Evolutionary conservation across 106 monocot species (phyloP).

Genomic region (Dioscorea zingiberensis): DNA sequence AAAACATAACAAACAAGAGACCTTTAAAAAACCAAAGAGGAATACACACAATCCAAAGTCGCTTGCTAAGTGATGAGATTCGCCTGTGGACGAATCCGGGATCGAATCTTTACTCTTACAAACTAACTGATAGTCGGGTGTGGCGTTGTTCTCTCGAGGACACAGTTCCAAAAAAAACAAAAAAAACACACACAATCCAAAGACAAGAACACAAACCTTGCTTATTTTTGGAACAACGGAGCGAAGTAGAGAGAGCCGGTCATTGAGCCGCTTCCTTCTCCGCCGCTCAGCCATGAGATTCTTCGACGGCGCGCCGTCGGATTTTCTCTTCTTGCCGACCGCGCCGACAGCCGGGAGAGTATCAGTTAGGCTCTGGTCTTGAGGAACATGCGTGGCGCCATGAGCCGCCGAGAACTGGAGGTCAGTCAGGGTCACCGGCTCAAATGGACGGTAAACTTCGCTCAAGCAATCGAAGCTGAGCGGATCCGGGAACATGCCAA

Average conservation of each 20-base stretch:
- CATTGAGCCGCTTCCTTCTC: constrained; percentile 87
- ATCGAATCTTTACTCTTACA: no score
- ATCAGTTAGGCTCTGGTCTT: no score
- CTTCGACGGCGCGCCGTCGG: constrained; percentile 86
- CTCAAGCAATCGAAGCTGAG: constrained; percentile 19
- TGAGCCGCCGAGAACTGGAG: constrained; percentile 7
- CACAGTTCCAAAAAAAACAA: no score
- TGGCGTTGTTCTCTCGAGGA: no score
- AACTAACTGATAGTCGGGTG: no score
- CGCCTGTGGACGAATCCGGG: no score
- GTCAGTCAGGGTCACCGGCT: constrained; percentile 10
- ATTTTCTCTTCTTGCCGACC: constrained; percentile 48
- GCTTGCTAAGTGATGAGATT: no score
- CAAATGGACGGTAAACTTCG: constrained; percentile 25
- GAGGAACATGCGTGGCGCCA: background rate
- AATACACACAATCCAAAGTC: no score
- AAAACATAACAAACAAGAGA: background rate
- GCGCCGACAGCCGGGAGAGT: background rate
- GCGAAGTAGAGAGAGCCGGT: constrained; percentile 91
- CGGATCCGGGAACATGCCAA: constrained; percentile 5
- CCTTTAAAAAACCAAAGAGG: background rate
- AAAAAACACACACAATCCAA: no score
- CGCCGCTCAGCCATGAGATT: constrained; percentile 97
- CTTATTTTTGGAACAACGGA: constrained; percentile 98
- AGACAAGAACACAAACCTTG: constrained; percentile 39